Evolutionary conservation across 106 monocot genomes (phyloP), one percentile per base, ranked within the genome.

Genomic region (Phalaenopsis equestris): DNA sequence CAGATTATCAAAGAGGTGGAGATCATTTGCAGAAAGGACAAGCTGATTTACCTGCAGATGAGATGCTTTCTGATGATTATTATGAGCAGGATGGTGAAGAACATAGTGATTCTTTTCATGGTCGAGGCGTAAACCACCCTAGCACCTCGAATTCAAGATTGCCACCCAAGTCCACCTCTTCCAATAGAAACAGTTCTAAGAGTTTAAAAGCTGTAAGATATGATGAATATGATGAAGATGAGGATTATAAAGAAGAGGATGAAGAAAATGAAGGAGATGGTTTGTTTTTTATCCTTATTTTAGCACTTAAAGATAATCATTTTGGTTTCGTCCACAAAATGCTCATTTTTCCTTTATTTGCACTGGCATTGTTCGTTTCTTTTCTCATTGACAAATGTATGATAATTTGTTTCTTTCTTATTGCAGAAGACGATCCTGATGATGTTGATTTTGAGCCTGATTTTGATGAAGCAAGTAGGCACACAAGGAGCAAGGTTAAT

Each of bases 21-120:
- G 82, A 87, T 21, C 81, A 72, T 42, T 81, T 81, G 2, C 86
- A 86, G 18, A 84, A 80, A 87, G 89, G 84, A 21, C 88, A 91
- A 73, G 81, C 67, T 75, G 91, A 95, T 78, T 86, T 93, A 9
- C 91, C 93, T 67, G 93, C 85, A 39, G 92, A 95, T 67, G 98
- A 99, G 73, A 95, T 99, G 99, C 80, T 95, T n/a, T 99, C 99
- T n/a, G 95, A 99, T 90, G 99, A 99, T 74, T 94, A 99, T 67
- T 99, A 99, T 83, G 99, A 99, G 77, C 99, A 91, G 81, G 99
- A 99, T 82, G 94, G 89, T 10, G 95, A 99, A 55, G 93, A 93
- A 30, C 88, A 87, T 77, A 99, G 91, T 82, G 92, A 94, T 84
- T 91, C 85, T 8, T 82, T 94, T 64, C 91, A 87, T 47, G 73